phyloP scores from a whole-genome alignment of 169 alveolate species.

The Plasmodium malariae region DNA sequence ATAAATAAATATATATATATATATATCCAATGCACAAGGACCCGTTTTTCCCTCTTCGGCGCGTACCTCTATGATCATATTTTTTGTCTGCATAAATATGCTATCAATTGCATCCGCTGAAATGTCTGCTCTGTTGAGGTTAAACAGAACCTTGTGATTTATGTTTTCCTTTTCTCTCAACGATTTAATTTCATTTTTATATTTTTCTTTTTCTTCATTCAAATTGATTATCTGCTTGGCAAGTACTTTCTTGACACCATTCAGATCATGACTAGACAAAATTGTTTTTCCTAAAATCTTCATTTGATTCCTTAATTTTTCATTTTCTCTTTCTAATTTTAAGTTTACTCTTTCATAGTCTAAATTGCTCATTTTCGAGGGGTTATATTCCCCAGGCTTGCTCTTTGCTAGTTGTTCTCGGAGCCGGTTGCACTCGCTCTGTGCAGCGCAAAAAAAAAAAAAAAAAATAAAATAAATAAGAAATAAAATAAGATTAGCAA shows the following conservation, averaged over 20 bases:
- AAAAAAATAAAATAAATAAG: background rate
- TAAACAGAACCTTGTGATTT: slow-evolving; percentile 30
- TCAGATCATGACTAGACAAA: slow-evolving; percentile 40
- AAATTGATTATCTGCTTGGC: slow-evolving; percentile 38
- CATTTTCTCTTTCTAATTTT: slow-evolving; percentile 52
- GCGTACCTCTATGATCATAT: slow-evolving; percentile 39
- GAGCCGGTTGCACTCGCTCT: slow-evolving; percentile 61
- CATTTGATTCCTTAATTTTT: slow-evolving; percentile 39
- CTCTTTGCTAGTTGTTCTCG: slow-evolving; percentile 28
- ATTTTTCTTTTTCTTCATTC: slow-evolving; percentile 67
- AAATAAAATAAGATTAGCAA: background rate
- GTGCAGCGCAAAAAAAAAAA: background rate
- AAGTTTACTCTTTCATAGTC: slow-evolving; percentile 30
- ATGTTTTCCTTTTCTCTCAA: slow-evolving; percentile 16
- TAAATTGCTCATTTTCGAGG: background rate
- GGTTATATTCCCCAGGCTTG: background rate
- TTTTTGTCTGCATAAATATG: slow-evolving; percentile 60
- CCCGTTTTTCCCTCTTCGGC: background rate
- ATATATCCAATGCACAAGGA: background rate
- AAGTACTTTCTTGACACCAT: slow-evolving; percentile 31
- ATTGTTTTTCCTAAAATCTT: slow-evolving; percentile 34
- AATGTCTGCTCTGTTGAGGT: slow-evolving; percentile 28
- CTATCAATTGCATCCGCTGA: slow-evolving; percentile 67
- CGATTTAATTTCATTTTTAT: slow-evolving; percentile 30
- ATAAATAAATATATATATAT: background rate